A percentile compares a stretch with the other conserved stretches of the same genome.
Conservation (phyloP, 2,329 filamentous ascomycete genomes). For the Coniella lustricola region DNA sequence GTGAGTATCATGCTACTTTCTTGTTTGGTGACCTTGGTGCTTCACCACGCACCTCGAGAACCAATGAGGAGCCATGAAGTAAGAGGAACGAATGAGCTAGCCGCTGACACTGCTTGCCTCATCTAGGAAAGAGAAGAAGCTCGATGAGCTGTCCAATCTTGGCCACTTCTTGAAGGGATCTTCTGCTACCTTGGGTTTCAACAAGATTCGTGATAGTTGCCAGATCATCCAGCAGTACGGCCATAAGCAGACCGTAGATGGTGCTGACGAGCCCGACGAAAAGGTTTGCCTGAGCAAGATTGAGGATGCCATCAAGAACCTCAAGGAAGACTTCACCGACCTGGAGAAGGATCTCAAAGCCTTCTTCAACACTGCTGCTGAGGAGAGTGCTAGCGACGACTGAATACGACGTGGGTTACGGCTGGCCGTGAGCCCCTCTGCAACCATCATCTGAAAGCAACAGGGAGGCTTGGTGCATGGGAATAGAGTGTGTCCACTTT, state of each 20-base stretch:
- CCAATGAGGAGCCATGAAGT: too few relatives aligned
- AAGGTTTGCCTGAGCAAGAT: constrained; percentile 64
- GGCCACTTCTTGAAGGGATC: constrained; percentile 98
- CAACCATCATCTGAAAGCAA: neutral
- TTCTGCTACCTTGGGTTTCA: constrained; percentile 85
- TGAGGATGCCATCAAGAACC: constrained; percentile 58
- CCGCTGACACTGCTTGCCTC: neutral
- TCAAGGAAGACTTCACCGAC: constrained; percentile 70
- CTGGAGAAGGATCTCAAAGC: constrained; percentile 62
- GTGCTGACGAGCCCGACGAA: constrained; percentile 58
- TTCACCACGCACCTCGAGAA: too few relatives aligned
- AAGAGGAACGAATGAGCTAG: neutral
- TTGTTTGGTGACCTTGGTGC: neutral
- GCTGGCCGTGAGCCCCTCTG: neutral
- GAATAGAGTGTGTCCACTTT: neutral
- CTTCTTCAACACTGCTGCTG: constrained; percentile 50
- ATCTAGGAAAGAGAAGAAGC: constrained; percentile 57
- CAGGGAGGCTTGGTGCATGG: neutral
- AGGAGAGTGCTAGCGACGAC: constrained; percentile 4
- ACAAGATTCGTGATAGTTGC: constrained; percentile 85
- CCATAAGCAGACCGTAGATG: constrained; percentile 71
- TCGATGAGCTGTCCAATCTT: constrained; percentile 69
- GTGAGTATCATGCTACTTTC: constrained; percentile 48
- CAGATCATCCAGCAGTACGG: constrained; percentile 96
- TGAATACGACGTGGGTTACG: too few relatives aligned